Percentiles rank a stretch among this genome's conserved stretches.
These are phyloP conservation scores for Teratosphaeriaceae sp. DNA, from an alignment of 2,329 filamentous ascomycete genomes.

Conservation along the genomic window DNA sequence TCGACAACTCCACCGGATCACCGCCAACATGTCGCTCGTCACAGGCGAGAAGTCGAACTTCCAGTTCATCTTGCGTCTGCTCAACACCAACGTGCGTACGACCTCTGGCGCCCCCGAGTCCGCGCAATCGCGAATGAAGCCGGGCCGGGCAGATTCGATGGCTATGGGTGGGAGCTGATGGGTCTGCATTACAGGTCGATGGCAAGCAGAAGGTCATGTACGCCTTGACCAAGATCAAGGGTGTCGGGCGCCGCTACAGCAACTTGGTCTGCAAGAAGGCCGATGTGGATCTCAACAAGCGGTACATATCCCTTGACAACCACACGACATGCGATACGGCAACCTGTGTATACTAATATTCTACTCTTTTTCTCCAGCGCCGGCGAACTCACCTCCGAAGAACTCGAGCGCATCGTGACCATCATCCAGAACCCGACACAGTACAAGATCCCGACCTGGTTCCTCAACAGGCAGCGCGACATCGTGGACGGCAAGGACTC, in stretches of 20 bases:
- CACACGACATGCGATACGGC: conserved; percentile 11
- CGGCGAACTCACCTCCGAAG: conserved; percentile 98
- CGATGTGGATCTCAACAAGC: conserved; percentile 99
- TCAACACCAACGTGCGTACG: conserved; percentile 77
- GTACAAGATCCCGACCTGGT: conserved; percentile 99
- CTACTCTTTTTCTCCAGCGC: conserved; percentile 64
- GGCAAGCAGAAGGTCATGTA: conserved; percentile 99
- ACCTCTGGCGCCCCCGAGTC: conserved; percentile 1
- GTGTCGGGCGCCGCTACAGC: conserved; percentile 99
- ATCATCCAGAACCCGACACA: conserved; percentile 99
- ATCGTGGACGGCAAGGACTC: conserved; percentile 99
- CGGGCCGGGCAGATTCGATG: not conserved
- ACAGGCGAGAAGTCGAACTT: conserved; percentile 72
- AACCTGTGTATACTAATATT: conserved; percentile 27
- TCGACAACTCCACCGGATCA: conserved; percentile 9
- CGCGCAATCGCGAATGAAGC: not conserved
- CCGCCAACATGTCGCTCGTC: conserved; percentile 58
- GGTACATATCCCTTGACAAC: conserved; percentile 50
- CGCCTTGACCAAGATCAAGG: conserved; percentile 99
- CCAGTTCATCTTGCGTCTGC: conserved; percentile 70
- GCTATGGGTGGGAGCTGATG: conserved; percentile 2
- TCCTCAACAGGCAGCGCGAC: conserved; percentile 99
- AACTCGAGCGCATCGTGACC: conserved; percentile 99
- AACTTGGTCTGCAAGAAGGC: conserved; percentile 99
- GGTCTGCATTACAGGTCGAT: conserved; percentile 51